Evolutionary conservation across 257 asterid genomes (phyloP), one percentile per base, ranked within the genome.

Genomic region (Datura wrightii): DNA sequence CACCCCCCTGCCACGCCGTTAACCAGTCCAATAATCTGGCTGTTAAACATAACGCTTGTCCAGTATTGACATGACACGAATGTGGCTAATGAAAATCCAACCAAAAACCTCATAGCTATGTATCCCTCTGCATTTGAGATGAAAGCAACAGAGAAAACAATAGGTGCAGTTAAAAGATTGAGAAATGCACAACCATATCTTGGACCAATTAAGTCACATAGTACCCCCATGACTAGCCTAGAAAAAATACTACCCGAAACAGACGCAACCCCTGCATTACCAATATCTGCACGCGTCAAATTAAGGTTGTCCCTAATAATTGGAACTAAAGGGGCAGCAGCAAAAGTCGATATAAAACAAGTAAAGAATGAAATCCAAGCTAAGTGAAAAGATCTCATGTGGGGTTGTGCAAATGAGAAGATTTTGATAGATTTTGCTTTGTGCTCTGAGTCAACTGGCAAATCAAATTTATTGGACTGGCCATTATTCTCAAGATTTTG

Each of bases 341-440:
- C 95, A 54, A 93, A 93, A 10, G 97, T 92, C 8, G 97, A 92
- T 1, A 92, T 87, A 83, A 93, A 91, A 48, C 95, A 91, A 14
- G 93, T 89, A 90, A 91, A 93, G 76, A 93, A 93, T 3, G 96
- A 92, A 67, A 93, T 83, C 97, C 97, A 93, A 5, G 94, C 89
- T 1, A 93, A 88, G 69, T 92, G 97, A 31, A 92, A 93, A 3
- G 93, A 84, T 67, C 96, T 91, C 97, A 93, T 93, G 85, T 93
- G 90, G 37, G 90, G 90, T 24, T 82, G 80, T 6, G 86, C 87
- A 18, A 86, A 86, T 18, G 90, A 88, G 59, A 88, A 86, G 31
- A 86, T 82, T 65, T 82, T 84, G 14, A 88, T 53, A 3, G 71
- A 67, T 86, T 39, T 86, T 15, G 90, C 90, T 19, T 58, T 88